Percentiles rank a stretch among this genome's conserved stretches.
phyloP scores from a whole-genome alignment of 2,329 filamentous ascomycete species.

The Aspergillus arachidicola region DNA sequence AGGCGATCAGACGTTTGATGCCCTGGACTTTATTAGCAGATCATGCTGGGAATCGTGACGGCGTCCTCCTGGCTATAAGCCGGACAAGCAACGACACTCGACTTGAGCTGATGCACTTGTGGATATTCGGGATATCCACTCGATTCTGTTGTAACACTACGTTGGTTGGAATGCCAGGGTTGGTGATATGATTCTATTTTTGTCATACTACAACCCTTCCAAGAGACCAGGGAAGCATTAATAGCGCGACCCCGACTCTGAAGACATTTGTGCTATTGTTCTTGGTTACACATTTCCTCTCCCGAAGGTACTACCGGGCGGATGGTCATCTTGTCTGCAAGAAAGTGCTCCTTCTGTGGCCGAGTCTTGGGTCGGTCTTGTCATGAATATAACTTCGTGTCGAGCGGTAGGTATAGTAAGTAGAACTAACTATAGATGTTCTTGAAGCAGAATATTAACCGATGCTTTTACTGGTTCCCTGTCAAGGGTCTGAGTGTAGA shows the following conservation, averaged over 20 bases:
- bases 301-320: not conserved
- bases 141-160: not conserved
- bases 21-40: too few relatives aligned
- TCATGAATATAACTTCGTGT: not conserved
- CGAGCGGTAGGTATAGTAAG: not conserved
- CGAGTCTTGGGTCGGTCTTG: not conserved
- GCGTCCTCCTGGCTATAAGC: not conserved
- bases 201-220: not conserved
- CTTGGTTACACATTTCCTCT: not conserved
- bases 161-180: not conserved
- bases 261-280: too few relatives aligned
- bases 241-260: not conserved
- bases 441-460: not conserved
- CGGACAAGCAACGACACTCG: not conserved
- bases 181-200: not conserved
- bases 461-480: not conserved
- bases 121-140: not conserved
- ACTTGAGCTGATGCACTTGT: not conserved
- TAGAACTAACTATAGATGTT: not conserved
- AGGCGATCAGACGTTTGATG: not conserved
- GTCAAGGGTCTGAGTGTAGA: not conserved
- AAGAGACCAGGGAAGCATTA: not conserved
- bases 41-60: not conserved
- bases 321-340: too few relatives aligned
- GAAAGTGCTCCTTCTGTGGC: not conserved